Evolutionary conservation across 495 filamentous ascomycete species (phyloP).

Genomic region (Trichoderma erinaceum): DNA sequence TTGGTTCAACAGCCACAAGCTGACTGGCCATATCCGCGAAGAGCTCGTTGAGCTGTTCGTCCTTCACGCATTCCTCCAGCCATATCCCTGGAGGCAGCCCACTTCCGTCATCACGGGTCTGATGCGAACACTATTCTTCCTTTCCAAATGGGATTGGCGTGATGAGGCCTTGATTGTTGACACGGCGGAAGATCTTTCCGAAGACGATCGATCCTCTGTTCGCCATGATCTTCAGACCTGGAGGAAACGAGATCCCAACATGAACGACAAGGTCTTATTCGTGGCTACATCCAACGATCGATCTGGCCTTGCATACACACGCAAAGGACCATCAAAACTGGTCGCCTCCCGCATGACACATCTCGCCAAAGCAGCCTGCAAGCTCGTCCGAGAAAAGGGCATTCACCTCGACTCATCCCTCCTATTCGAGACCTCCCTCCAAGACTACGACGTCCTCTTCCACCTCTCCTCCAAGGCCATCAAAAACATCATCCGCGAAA

Average conservation of each 20-base stretch:
- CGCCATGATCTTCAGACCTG: conserved; percentile 67
- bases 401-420: conserved; percentile 49
- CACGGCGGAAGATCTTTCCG: conserved; percentile 50
- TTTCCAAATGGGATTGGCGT: conserved; percentile 90
- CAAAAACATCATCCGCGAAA: conserved; percentile 26
- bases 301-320: conserved; percentile 74
- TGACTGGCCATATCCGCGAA: conserved; percentile 65
- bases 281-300: conserved; percentile 71
- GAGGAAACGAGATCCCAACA: conserved; percentile 78
- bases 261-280: conserved; percentile 79
- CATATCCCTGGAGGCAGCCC: conserved; percentile 74
- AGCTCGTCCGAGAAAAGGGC: conserved; percentile 51
- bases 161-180: conserved; percentile 74
- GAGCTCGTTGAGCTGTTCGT: conserved; percentile 80
- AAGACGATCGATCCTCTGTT: conserved; percentile 53
- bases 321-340: conserved; percentile 60
- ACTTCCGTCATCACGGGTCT: conserved; percentile 78
- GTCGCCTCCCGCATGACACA: conserved; percentile 77
- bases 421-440: conserved; percentile 62
- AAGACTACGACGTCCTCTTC: conserved; percentile 81
- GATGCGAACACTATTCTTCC: conserved; percentile 64
- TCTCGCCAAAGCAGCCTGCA: conserved; percentile 66
- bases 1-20: conserved; percentile 82
- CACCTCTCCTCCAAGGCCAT: conserved; percentile 53
- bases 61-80: conserved; percentile 68